Evolutionary conservation across 345 rosid genomes (phyloP).

Genomic region (Gossypium bickii): DNA sequence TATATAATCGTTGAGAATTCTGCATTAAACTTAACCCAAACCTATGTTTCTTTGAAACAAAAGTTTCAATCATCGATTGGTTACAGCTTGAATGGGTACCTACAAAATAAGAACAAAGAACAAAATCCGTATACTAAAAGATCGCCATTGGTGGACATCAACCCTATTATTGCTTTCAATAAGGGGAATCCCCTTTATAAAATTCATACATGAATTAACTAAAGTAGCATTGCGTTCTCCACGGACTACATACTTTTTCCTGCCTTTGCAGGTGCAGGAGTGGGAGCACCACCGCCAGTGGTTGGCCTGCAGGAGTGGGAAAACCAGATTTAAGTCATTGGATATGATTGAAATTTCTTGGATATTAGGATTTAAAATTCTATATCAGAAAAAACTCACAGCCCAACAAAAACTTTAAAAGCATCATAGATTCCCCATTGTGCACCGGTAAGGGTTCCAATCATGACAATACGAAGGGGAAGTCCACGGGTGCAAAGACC

Average conservation of each 20-base stretch:
- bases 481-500: conserved; percentile 90
- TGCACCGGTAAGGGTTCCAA: conserved; percentile 91
- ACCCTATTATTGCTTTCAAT: conserved; percentile 12
- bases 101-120: background rate
- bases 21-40: background rate
- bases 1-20: no score
- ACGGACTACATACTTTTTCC: conserved; percentile 9
- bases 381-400: conserved; percentile 49
- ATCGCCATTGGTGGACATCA: background rate
- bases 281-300: conserved; percentile 53
- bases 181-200: background rate
- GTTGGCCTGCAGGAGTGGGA: conserved; percentile 43
- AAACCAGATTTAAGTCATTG: conserved; percentile 2
- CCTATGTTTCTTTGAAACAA: background rate
- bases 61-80: background rate
- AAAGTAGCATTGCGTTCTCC: background rate
- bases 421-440: conserved; percentile 96
- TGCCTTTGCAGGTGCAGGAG: conserved; percentile 34
- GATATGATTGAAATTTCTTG: background rate
- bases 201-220: background rate
- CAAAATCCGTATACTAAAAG: background rate
- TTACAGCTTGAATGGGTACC: background rate
- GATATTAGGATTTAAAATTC: background rate
- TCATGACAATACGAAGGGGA: conserved; percentile 91
- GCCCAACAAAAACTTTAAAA: conserved; percentile 83